phyloP scores from a whole-genome alignment of 129 eudicot species.

The Chrysanthemum seticuspe region DNA sequence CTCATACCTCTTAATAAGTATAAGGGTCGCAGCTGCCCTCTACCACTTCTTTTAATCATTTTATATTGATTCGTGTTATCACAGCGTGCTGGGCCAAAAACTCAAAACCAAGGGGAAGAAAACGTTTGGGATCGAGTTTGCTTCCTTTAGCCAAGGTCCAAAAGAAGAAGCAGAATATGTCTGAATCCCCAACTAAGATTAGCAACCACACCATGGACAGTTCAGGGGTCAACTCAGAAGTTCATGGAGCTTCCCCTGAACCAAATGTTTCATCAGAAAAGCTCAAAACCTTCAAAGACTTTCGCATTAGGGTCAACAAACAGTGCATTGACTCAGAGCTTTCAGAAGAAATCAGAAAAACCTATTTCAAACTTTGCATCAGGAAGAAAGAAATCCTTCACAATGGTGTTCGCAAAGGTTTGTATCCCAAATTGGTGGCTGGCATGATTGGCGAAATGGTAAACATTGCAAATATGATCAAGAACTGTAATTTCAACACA shows the following conservation, averaged over 20 bases:
- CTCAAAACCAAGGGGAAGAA: slow-evolving; percentile 34
- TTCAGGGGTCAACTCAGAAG: slow-evolving; percentile 34
- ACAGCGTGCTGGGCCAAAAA: slow-evolving; percentile 7
- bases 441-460: slow-evolving; percentile 69
- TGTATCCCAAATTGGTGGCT: slow-evolving; percentile 48
- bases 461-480: slow-evolving; percentile 53
- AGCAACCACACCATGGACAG: slow-evolving; percentile 28
- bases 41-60: too few species aligned
- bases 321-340: slow-evolving; percentile 62
- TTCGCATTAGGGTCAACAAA: slow-evolving; percentile 51
- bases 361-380: slow-evolving; percentile 59
- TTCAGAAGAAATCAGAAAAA: slow-evolving; percentile 42
- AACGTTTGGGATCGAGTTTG: slow-evolving; percentile 32
- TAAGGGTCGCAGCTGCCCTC: too few species aligned
- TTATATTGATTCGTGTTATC: neutral
- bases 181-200: slow-evolving; percentile 8
- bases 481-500: slow-evolving; percentile 46
- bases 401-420: slow-evolving; percentile 46
- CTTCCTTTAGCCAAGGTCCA: slow-evolving; percentile 30
- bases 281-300: slow-evolving; percentile 53
- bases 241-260: slow-evolving; percentile 19
- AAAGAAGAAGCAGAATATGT: slow-evolving; percentile 45
- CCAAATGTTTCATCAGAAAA: slow-evolving; percentile 34
- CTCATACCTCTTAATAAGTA: too few species aligned
- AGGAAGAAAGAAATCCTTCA: slow-evolving; percentile 55